Conservation (phyloP, 2,329 filamentous ascomycete genomes). For the Rhynchosporium secalis region DNA sequence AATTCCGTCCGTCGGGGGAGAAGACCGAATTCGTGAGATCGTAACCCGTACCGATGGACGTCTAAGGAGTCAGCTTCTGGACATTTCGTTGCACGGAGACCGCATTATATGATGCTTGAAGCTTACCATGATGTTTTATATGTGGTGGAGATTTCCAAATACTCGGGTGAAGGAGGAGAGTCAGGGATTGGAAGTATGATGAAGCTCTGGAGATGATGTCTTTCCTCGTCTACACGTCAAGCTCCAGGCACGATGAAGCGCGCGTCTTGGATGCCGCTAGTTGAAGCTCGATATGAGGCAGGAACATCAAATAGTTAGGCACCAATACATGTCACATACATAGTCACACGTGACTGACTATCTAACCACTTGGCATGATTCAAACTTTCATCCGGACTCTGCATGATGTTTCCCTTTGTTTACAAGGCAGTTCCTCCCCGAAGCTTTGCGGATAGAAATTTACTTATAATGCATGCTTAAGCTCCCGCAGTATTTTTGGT, state of each 20-base stretch:
- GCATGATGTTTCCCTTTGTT: neutral
- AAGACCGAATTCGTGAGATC: slow-evolving; percentile 99
- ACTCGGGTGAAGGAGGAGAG: slow-evolving; percentile 19
- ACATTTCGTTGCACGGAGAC: neutral
- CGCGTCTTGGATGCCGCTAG: slow-evolving; percentile 33
- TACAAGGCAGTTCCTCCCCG: neutral
- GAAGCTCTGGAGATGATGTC: slow-evolving; percentile 31
- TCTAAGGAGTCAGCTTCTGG: slow-evolving; percentile 55
- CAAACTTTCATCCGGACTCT: neutral
- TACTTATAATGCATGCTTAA: neutral
- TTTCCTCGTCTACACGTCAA: slow-evolving; percentile 24
- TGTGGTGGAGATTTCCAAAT: slow-evolving; percentile 15
- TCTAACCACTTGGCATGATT: neutral
- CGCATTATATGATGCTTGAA: slow-evolving; percentile 16
- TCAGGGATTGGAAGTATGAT: slow-evolving; percentile 19
- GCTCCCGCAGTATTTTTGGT: slow-evolving; percentile 4
- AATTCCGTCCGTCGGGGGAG: slow-evolving; percentile 97
- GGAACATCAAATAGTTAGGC: neutral
- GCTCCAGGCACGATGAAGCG: slow-evolving; percentile 38
- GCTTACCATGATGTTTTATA: slow-evolving; percentile 39
- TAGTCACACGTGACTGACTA: neutral
- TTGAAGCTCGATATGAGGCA: neutral
- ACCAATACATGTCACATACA: neutral
- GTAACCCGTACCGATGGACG: slow-evolving; percentile 99
- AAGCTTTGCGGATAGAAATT: too few species aligned